Base-by-base conservation (phyloP, 2,329 filamentous ascomycete genomes). In the Scedosporium aurantiacum region DNA sequence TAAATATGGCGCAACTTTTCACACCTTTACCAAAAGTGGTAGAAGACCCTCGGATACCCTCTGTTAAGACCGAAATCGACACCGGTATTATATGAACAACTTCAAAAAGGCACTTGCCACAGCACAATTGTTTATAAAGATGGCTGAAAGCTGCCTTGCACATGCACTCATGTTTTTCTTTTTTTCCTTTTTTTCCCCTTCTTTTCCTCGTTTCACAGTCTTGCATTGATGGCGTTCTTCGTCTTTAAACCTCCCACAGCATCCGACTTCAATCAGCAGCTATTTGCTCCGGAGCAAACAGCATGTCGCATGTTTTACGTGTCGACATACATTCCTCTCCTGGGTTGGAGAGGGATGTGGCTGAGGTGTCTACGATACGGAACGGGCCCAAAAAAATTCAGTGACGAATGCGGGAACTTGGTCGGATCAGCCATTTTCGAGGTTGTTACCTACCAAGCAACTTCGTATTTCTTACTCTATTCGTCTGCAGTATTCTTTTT, bases 1-100 rank as follows among this genome's bases (percentile, higher is more conserved):
- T 90, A 63, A 82, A 90, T 72, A 88, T 90, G 86, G 83, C 84
- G 68, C 78, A 85, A 67, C 77, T 91, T 58, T 90, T 90, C 71
- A 83, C 80, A 68, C 86, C 86, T 78, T 69, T 82, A 67, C 73
- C 76, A 64, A 72, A 71, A 64, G 72, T 75, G 65, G 75, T 75
- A 64, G 75, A 75, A 64, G 73, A 75, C 63, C 71, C 75, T 66
- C 73, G 71, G 63, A 75, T 74, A 62, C 69, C 74, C 63, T 71
- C 72, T 66, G 74, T 78, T 68, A 74, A 77, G 64, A 74, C 74
- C 65, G 74, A 75, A 64, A 68, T 74, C 59, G 59, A 61, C 47
- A 56, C 59, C 56, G 59, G 59, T 54, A 61, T 47, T 23, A 56
- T 61, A 18, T 61, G 37, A 61, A 43, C 16, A 60, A 41, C 58